Base-by-base conservation (phyloP, 805 yeast species). In the Yarrowia sp. region DNA sequence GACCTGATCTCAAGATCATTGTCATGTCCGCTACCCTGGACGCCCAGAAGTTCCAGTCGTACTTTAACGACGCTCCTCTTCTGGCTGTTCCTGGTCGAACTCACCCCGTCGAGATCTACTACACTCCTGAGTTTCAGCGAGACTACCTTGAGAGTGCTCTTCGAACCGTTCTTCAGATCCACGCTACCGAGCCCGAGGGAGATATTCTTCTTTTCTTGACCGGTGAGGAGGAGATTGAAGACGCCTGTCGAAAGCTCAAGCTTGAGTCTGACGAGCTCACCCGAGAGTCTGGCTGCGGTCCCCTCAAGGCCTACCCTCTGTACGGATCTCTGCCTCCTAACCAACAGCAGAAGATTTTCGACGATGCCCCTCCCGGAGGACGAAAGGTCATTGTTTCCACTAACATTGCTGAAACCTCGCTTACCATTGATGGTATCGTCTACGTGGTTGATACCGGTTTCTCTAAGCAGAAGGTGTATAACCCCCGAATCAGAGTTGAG, bases 41-140 rank as follows among this genome's bases (percentile, higher is more conserved):
- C 78, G 98, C 98, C 3, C 95, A 92, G 75, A 95, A 93, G 80
- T 93, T 92, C 77, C 98, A 93, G 78, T 77, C 75, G 17, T 93
- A 95, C 75, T 93, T 95, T 79, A 84, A 87, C 73, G 85, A 88
- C 72, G 98, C 98, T 4, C 99, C 99, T 43, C 79, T 95, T 68
- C 82, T 93, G 67, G 96, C 98, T 0, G 98, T 93, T 52, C 98
- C 98, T 1, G 99, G 99, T 72, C 86, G 99, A 82, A 95, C 99
- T 1, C 95, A 86, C 74, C 98, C 98, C 0, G 99, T 93, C 52
- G 99, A 95, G 76, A 88, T 93, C 65, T 93, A 91, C 77, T 93
- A 95, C 76, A 95, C 99, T 0, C 97, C 98, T 19, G 98, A 95
- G 75, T 92, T 87, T 74, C 98, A 95, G 78, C 85, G 95, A 70